Conservation (phyloP, 192 early-diverging fungal species). For the Coemansia sp. region DNA sequence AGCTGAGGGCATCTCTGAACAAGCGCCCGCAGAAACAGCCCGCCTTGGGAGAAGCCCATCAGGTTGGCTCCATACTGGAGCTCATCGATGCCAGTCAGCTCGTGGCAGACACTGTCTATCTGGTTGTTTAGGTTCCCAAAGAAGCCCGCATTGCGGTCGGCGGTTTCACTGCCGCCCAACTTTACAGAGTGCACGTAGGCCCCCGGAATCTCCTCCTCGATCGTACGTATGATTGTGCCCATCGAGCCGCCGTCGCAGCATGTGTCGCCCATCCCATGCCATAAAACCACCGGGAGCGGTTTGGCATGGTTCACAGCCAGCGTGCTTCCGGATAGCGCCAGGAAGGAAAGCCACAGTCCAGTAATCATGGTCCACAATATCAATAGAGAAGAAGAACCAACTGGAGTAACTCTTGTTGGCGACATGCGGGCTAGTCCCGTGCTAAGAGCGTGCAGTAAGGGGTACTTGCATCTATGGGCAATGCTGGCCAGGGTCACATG, state of each 20-base stretch:
- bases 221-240: slow-evolving; percentile 36
- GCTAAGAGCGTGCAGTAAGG: no score
- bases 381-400: no score
- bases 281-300: slow-evolving; percentile 58
- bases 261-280: slow-evolving; percentile 90
- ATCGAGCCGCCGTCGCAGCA: slow-evolving; percentile 68
- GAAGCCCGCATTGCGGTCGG: slow-evolving; percentile 76
- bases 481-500: no score
- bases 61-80: slow-evolving; percentile 77
- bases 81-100: slow-evolving; percentile 53
- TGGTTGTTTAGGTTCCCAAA: slow-evolving; percentile 82
- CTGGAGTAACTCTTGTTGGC: no score
- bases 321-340: no score
- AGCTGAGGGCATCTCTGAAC: slow-evolving; percentile 78
- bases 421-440: no score
- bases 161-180: slow-evolving; percentile 58
- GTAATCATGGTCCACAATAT: no score
- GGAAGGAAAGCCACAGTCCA: no score
- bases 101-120: slow-evolving; percentile 68
- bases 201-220: slow-evolving; percentile 53
- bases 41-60: slow-evolving; percentile 86
- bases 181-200: slow-evolving; percentile 72
- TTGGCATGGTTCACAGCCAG: background rate
- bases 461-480: no score
- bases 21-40: slow-evolving; percentile 68